Evolutionary conservation across 2,329 filamentous ascomycete genomes (phyloP).

Genomic region (Cryphonectria radicalis): DNA sequence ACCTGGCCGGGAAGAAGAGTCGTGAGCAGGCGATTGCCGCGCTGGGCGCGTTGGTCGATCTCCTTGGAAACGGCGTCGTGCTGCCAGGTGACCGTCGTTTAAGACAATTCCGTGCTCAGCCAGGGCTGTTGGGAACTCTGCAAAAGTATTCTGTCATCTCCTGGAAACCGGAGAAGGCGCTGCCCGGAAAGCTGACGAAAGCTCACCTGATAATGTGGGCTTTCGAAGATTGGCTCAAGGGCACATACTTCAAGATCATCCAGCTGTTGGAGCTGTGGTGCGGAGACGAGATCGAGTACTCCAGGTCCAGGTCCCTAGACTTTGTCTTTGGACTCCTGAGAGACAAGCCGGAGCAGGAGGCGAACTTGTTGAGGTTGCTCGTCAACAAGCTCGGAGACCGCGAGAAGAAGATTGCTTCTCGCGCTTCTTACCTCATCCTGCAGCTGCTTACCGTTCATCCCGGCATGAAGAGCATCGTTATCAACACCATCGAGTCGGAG

Average conservation of each 20-base stretch:
- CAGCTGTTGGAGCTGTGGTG: constrained; percentile 93
- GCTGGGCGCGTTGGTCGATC: constrained; percentile 90
- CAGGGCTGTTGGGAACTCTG: constrained; percentile 72
- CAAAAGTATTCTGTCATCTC: constrained; percentile 59
- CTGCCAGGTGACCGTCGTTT: constrained; percentile 83
- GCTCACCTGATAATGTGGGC: constrained; percentile 84
- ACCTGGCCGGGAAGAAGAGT: constrained; percentile 88
- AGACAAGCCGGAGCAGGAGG: constrained; percentile 96
- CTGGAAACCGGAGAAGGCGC: constrained; percentile 71
- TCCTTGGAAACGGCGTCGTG: constrained; percentile 86
- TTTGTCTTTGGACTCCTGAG: constrained; percentile 91
- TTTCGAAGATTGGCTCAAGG: constrained; percentile 95
- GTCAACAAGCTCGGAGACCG: constrained; percentile 97
- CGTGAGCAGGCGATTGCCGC: constrained; percentile 91
- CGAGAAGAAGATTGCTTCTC: constrained; percentile 92
- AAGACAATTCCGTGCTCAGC: constrained; percentile 78
- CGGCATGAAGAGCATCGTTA: constrained; percentile 88
- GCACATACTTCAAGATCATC: constrained; percentile 88
- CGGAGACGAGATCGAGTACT: constrained; percentile 93
- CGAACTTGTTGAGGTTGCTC: constrained; percentile 85
- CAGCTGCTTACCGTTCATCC: constrained; percentile 89
- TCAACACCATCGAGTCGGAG: constrained; percentile 84
- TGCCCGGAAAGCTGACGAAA: constrained; percentile 76
- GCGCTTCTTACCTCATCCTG: constrained; percentile 89
- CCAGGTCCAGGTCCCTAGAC: constrained; percentile 82